Evolutionary conservation across 1,139 yeast species (phyloP), one percentile per base, ranked within the genome.

Genomic region (Pichiaceae sp.): DNA sequence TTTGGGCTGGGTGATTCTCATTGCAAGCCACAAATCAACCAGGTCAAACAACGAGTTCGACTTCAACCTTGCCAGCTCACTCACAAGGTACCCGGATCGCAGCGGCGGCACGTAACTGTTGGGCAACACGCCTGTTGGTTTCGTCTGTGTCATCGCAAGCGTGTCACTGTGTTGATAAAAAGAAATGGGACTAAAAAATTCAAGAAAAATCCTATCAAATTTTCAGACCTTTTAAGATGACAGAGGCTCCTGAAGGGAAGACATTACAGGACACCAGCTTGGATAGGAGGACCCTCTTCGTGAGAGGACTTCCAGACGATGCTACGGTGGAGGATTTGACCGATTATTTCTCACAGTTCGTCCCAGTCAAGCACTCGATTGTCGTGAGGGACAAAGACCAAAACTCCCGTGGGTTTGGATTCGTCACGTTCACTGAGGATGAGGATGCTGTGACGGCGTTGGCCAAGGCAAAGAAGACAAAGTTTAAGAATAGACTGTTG

Each of bases 311-410:
- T 36, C 97, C 97, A 1, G 66, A 69, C 43, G 81, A 75, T 37
- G 94, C 89, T 5, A 81, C 93, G 1, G 75, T 80, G 19, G 95
- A 86, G 41, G 79, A 86, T 50, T 68, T 87, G 35, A 72, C 91
- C 1, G 84, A 81, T 48, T 86, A 70, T 61, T 91, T 91, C 54
- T 82, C 97, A 1, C 86, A 86, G 46, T 81, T 87, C 59, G 93
- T 86, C 1, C 98, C 98, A 4, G 94, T 91, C 12, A 87, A 82
- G 60, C 98, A 91, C 60, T 95, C 97, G 3, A 93, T 87, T 35
- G 74, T 91, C 35, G 98, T 93, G 18, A 82, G 70, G 33, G 96
- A 91, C 56, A 66, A 70, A 12, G 76, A 81, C 34, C 74, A 82
- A 34, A 65, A 74, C 34, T 84, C 95, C 4, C 73, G 93, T 59